Conservation (phyloP, 345 rosid genomes). For the Boechera divaricarpa region DNA sequence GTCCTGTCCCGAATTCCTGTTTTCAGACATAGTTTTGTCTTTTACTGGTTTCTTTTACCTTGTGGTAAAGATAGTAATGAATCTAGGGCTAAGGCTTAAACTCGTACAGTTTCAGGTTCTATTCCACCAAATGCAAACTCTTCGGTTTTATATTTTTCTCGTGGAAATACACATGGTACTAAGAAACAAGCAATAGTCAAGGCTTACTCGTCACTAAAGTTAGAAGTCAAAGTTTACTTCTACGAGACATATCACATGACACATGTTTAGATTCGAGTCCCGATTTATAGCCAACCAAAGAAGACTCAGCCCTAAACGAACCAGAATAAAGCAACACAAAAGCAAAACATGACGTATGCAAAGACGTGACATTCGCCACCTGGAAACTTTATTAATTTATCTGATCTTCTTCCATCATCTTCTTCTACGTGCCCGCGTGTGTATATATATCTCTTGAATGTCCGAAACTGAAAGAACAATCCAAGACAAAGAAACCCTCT, state of each 20-base stretch:
- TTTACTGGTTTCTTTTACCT: too few species aligned
- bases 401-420: background rate
- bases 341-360: slow-evolving; percentile 28
- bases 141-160: too few species aligned
- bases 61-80: too few species aligned
- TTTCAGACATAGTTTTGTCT: too few species aligned
- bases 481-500: slow-evolving; percentile 1
- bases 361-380: slow-evolving; percentile 12
- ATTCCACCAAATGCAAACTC: too few species aligned
- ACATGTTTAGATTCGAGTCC: slow-evolving; percentile 27
- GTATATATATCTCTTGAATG: background rate
- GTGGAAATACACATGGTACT: too few species aligned
- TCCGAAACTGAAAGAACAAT: slow-evolving; percentile 13
- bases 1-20: too few species aligned
- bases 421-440: background rate
- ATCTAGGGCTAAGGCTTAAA: too few species aligned
- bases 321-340: background rate
- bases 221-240: slow-evolving; percentile 28
- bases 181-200: background rate
- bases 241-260: background rate
- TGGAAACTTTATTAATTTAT: background rate
- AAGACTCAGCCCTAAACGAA: background rate
- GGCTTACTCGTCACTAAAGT: background rate
- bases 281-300: slow-evolving; percentile 22
- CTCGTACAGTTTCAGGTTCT: too few species aligned